Base-by-base conservation (phyloP, 768 basidiomycete genomes). In the Psilocybe tampanensis region DNA sequence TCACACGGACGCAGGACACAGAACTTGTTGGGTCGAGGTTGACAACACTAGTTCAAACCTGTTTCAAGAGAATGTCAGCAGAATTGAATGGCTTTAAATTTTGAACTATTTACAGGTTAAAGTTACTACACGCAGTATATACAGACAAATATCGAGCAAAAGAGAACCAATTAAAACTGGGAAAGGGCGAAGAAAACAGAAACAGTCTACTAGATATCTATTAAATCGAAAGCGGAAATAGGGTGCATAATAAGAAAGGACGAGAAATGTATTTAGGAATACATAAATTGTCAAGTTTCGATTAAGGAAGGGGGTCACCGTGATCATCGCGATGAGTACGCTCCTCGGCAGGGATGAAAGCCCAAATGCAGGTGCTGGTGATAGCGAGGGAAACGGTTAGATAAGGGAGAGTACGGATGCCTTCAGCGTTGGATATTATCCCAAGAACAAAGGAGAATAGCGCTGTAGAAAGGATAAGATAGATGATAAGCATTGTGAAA, bases 361-460 rank as follows among this genome's bases (percentile, higher is more conserved):
- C 68, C 81, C 81, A 82, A n/a, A 77, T 47, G 26, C 61, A 54
- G 29, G 72, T 66, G 42, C 80, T 58, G 12, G 68, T 58, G 15
- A 64, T 69, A 18, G 68, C 72, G 49, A 78, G 72, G 15, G 76
- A 69, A 21, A 81, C 72, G 6, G 74, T 80, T 29, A 82, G 64
- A 56, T 80, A 81, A 2, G 77, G 66, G 54, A 82, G 59, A 12
- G 68, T 71, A 5, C 72, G 67, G 18, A 76, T 67, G 12, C 77
- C 76, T 48, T 74, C 66, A 17, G 70, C 48, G 47, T 71, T 78
- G 1, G 76, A 72, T 29, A 83, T 60, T 0, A 73, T 62, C 29
- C 84, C 83, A 0, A 79, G 70, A 5, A 80, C 61, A 61, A 85
- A 80, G 0, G 84, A 80, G 56, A 84, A 77, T 11, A 82, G 51